phyloP scores from a whole-genome alignment of 2,329 filamentous ascomycete genomes.

The Aureobasidium sp. region DNA sequence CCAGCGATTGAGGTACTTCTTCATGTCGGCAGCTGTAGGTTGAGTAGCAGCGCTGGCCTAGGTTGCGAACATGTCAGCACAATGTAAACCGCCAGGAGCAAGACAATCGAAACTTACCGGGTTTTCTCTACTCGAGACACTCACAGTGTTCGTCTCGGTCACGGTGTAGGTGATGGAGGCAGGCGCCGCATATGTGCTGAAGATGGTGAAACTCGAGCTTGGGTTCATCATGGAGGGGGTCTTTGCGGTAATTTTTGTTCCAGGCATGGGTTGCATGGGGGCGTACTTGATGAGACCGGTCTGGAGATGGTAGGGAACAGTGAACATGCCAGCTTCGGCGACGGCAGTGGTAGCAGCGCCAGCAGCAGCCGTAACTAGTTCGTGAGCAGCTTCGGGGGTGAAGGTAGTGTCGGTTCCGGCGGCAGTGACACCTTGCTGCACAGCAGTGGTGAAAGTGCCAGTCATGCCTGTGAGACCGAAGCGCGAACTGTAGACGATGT shows the following conservation, averaged over 20 bases:
- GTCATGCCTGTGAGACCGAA: constrained; percentile 61
- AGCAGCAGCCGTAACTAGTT: constrained; percentile 26
- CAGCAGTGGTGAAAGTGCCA: constrained; percentile 45
- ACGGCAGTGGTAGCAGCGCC: constrained; percentile 18
- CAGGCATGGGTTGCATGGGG: constrained; percentile 53
- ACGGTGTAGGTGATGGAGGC: constrained; percentile 45
- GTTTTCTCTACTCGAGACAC: constrained; percentile 48
- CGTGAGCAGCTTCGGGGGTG: constrained; percentile 20
- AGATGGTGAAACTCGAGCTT: constrained; percentile 48
- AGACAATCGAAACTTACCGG: constrained; percentile 41
- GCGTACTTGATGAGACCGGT: constrained; percentile 53
- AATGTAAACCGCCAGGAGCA: background rate
- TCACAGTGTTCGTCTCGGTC: constrained; percentile 46
- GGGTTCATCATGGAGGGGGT: constrained; percentile 45
- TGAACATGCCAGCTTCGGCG: constrained; percentile 23
- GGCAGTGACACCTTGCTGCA: constrained; percentile 31
- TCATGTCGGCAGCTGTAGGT: constrained; percentile 47
- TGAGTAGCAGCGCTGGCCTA: background rate
- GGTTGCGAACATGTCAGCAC: background rate
- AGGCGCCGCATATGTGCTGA: constrained; percentile 41
- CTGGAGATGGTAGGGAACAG: constrained; percentile 49
- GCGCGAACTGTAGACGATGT: constrained; percentile 54
- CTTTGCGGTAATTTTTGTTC: constrained; percentile 52
- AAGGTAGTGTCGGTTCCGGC: constrained; percentile 30
- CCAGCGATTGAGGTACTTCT: constrained; percentile 52